Base-by-base conservation (phyloP, 2,329 filamentous ascomycete genomes). In the Aspergillus pseudonomiae region DNA sequence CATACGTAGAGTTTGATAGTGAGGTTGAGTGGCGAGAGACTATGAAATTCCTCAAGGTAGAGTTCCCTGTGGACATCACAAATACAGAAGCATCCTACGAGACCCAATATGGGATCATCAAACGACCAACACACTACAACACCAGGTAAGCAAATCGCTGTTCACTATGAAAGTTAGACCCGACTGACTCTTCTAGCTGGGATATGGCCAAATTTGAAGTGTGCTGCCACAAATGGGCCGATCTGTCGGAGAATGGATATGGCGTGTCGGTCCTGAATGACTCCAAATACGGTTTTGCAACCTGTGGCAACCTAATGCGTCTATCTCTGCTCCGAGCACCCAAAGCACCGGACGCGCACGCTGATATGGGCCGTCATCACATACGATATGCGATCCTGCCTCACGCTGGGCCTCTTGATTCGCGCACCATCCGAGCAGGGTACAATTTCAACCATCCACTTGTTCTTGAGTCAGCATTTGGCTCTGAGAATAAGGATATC, bases 191-290 rank as follows among this genome's bases (percentile, higher is more conserved):
- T 45, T 57, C 14, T 2, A 85, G 87, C 69, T 97, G 93, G 93
- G 93, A 97, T 74, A 96, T 96, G 93, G 94, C 94, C 73, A 97
- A 97, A 74, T 97, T 97, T 71, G 94, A 97, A 81, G 94, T 97
- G 58, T 97, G 93, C 84, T 94, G 91, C 77, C 94, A 97, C 82
- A 94, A 94, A 76, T 97, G 92, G 83, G 94, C 94, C 12, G 94
- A 97, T 77, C 82, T 97, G 30, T 94, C 91, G 0, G 94, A 97
- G 78, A 84, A 91, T 73, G 90, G 89, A 59, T 97, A 96, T 71
- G 94, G 94, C 67, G 93, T 98, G 9, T 94, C 92, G 2, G 91
- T 98, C 66, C 85, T 98, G 63, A 98, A 98, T 74, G 94, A 98
- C 78, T 92, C 89, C 81, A 97, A 97, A 78, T 98, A 97, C 75